Evolutionary conservation across 2,329 filamentous ascomycete genomes (phyloP).

Genomic region (Fusarium phyllophilum): DNA sequence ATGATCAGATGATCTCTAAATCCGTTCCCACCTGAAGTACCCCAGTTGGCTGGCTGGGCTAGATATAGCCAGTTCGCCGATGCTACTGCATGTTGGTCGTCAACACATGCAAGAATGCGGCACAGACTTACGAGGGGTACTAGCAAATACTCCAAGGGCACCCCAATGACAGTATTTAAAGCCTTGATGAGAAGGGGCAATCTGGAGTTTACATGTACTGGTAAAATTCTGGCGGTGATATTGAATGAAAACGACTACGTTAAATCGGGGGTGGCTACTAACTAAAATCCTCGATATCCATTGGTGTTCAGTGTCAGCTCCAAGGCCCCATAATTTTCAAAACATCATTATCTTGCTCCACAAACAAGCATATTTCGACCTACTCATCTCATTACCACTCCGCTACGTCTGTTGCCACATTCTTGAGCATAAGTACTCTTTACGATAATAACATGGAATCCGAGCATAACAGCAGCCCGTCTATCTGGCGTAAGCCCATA

Average conservation of each 20-base stretch:
- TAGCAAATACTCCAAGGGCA: not conserved
- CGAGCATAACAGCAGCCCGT: not conserved
- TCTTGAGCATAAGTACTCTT: not conserved
- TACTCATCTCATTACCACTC: not conserved
- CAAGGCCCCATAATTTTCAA: not conserved
- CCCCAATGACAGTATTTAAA: not conserved
- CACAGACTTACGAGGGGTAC: not conserved
- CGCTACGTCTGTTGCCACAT: not conserved
- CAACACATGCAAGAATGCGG: not conserved
- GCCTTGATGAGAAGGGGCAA: not conserved
- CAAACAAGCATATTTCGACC: not conserved
- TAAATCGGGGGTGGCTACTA: not conserved
- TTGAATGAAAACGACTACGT: not conserved
- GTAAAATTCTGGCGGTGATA: not conserved
- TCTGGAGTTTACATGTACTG: not conserved
- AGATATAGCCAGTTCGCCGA: not conserved
- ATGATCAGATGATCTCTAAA: not conserved
- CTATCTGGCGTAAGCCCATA: not conserved
- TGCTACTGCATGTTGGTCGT: not conserved
- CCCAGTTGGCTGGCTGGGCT: not conserved
- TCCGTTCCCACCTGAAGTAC: not conserved
- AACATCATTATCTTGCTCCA: not conserved
- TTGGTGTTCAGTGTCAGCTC: not conserved
- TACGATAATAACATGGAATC: not conserved
- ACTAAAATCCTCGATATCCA: not conserved